A percentile compares a stretch with the other conserved stretches of the same genome.
Conservation (phyloP, 1,284 basidiomycete genomes). For the Sporisorium graminicola region DNA sequence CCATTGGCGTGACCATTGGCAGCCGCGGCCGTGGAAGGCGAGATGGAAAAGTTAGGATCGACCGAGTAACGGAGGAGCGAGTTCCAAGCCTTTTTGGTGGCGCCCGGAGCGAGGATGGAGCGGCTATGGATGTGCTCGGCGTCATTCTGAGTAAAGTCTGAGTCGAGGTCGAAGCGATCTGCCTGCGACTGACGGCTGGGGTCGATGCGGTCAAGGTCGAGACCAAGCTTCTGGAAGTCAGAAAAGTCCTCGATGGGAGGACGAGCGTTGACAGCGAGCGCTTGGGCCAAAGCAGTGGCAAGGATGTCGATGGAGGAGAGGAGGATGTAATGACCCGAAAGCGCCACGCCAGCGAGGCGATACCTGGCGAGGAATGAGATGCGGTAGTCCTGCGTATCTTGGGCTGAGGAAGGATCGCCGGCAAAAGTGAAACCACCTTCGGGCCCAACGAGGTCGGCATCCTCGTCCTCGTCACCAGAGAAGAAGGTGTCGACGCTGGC, state of each 20-base stretch:
- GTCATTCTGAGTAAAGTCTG: slow-evolving; percentile 14
- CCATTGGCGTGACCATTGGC: slow-evolving; percentile 18
- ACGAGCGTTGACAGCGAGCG: slow-evolving; percentile 73
- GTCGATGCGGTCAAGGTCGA: slow-evolving; percentile 51
- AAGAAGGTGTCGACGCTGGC: slow-evolving; percentile 71
- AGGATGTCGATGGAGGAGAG: slow-evolving; percentile 86
- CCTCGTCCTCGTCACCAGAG: slow-evolving; percentile 58
- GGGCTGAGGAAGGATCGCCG: slow-evolving; percentile 18
- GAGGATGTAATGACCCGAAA: slow-evolving; percentile 87
- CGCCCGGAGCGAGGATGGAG: slow-evolving; percentile 70
- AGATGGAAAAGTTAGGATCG: slow-evolving; percentile 23
- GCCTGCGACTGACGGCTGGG: slow-evolving; percentile 48
- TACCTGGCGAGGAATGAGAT: slow-evolving; percentile 81
- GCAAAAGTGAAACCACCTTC: slow-evolving; percentile 54
- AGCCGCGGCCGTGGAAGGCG: background rate
- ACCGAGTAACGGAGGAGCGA: slow-evolving; percentile 73
- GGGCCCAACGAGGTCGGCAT: slow-evolving; percentile 42
- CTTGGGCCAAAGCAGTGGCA: slow-evolving; percentile 85
- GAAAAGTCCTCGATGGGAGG: slow-evolving; percentile 50
- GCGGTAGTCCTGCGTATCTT: slow-evolving; percentile 56
- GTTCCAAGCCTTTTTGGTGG: slow-evolving; percentile 76
- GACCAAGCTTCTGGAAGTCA: slow-evolving; percentile 46
- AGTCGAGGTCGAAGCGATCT: slow-evolving; percentile 55
- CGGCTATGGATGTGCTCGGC: slow-evolving; percentile 25
- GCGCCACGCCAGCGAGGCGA: slow-evolving; percentile 78